Evolutionary conservation across 2,329 filamentous ascomycete genomes (phyloP).

Genomic region (Stagonosporopsis vannaccii): DNA sequence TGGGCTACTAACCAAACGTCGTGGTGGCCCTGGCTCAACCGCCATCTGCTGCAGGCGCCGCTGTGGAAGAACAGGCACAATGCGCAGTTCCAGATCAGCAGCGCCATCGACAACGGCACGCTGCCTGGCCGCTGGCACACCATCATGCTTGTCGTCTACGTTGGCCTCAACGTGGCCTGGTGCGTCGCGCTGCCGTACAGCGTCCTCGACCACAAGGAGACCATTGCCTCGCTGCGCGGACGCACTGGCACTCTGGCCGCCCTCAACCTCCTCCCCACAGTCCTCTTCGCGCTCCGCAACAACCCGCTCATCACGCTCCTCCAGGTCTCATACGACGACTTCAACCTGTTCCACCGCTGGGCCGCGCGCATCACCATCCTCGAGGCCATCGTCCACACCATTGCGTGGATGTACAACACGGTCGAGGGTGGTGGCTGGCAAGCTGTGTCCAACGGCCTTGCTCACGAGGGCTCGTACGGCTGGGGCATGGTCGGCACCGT

Average conservation of each 20-base stretch:
- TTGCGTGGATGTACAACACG: conserved; percentile 76
- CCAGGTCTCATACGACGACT: conserved; percentile 92
- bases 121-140: conserved; percentile 81
- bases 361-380: conserved; percentile 76
- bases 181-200: conserved; percentile 72
- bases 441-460: conserved; percentile 63
- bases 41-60: conserved; percentile 73
- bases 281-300: conserved; percentile 89
- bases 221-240: conserved; percentile 84
- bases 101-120: conserved; percentile 75
- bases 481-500: conserved; percentile 68
- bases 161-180: conserved; percentile 78
- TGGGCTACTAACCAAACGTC: conserved; percentile 55
- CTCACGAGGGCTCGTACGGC: conserved; percentile 68
- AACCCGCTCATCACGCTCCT: conserved; percentile 86
- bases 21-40: conserved; percentile 67
- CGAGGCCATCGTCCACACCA: conserved; percentile 73
- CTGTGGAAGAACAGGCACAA: conserved; percentile 80
- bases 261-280: conserved; percentile 89
- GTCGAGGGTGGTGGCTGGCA: conserved; percentile 66
- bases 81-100: conserved; percentile 72
- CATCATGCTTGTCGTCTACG: conserved; percentile 70
- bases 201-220: conserved; percentile 56
- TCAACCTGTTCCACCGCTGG: conserved; percentile 90
- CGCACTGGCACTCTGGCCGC: conserved; percentile 83